Conservation (phyloP, 2,329 filamentous ascomycete species). For the Aspergillus intermedius region DNA sequence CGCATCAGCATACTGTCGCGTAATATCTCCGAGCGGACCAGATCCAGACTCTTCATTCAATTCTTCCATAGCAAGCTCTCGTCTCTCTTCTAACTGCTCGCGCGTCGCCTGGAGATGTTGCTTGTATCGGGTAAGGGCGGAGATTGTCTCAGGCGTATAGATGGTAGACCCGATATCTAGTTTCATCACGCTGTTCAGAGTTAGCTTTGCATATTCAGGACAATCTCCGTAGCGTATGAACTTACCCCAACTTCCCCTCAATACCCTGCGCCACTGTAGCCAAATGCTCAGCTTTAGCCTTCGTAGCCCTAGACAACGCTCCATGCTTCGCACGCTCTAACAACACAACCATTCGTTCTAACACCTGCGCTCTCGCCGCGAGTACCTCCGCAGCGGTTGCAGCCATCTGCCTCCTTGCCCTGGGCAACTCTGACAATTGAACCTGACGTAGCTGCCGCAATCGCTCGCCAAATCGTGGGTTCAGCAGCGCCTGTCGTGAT, state of each 20-base stretch:
- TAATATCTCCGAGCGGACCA: conserved; percentile 30
- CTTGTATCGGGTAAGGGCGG: conserved; percentile 28
- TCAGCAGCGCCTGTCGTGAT: conserved; percentile 10
- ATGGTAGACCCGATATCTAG: conserved; percentile 31
- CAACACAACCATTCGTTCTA: conserved; percentile 34
- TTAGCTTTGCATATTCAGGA: not conserved
- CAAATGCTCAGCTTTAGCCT: conserved; percentile 35
- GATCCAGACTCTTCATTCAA: conserved; percentile 23
- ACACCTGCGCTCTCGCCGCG: conserved; percentile 23
- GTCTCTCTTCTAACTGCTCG: conserved; percentile 24
- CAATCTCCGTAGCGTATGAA: not conserved
- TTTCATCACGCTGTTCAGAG: conserved; percentile 26
- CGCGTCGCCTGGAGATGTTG: conserved; percentile 26
- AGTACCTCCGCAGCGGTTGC: conserved; percentile 29
- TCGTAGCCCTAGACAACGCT: conserved; percentile 27
- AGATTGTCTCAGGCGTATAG: conserved; percentile 32
- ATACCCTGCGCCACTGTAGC: conserved; percentile 32
- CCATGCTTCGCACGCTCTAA: conserved; percentile 37
- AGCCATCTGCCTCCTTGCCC: conserved; percentile 28
- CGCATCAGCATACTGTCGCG: conserved; percentile 32
- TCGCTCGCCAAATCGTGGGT: conserved; percentile 23
- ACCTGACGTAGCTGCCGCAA: conserved; percentile 20
- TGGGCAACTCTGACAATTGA: conserved; percentile 29
- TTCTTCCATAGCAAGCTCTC: conserved; percentile 23
- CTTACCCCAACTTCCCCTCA: conserved; percentile 31